Conservation (phyloP, 2,329 filamentous ascomycete species). For the Keithomyces neogunnii region DNA sequence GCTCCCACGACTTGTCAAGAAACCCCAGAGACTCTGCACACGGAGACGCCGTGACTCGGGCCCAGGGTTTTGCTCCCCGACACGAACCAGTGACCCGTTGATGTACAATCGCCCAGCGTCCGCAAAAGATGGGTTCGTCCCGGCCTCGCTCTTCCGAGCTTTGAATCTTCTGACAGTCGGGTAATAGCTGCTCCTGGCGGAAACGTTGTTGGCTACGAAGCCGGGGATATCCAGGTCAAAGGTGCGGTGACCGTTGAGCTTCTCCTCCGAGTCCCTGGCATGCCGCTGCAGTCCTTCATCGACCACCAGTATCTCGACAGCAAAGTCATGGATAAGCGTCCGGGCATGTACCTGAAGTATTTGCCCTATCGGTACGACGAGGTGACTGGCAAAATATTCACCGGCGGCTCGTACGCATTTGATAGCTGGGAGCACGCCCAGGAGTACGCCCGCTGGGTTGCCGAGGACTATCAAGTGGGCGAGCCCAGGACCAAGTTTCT, state of each 20-base stretch:
- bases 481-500: slow-evolving; percentile 6
- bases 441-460: slow-evolving; percentile 8
- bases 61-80: too few species aligned
- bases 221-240: slow-evolving; percentile 2
- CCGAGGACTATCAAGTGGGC: slow-evolving; percentile 7
- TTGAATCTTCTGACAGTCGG: not conserved
- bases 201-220: slow-evolving; percentile 2
- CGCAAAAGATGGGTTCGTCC: not conserved
- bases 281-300: slow-evolving; percentile 7
- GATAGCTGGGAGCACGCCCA: slow-evolving; percentile 10
- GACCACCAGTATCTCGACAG: slow-evolving; percentile 8
- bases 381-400: slow-evolving; percentile 8
- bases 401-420: slow-evolving; percentile 9
- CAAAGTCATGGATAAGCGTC: slow-evolving; percentile 7
- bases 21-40: too few species aligned
- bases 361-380: slow-evolving; percentile 8
- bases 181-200: not conserved
- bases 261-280: not conserved
- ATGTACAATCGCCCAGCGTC: too few species aligned
- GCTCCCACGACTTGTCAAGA: too few species aligned
- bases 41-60: too few species aligned
- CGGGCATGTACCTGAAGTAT: slow-evolving; percentile 11
- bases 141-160: not conserved
- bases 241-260: slow-evolving; percentile 1
- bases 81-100: too few species aligned